A percentile compares a stretch with the other conserved stretches of the same genome.
phyloP scores from a whole-genome alignment of 1,139 yeast species.

The Komagataea norvegica region DNA sequence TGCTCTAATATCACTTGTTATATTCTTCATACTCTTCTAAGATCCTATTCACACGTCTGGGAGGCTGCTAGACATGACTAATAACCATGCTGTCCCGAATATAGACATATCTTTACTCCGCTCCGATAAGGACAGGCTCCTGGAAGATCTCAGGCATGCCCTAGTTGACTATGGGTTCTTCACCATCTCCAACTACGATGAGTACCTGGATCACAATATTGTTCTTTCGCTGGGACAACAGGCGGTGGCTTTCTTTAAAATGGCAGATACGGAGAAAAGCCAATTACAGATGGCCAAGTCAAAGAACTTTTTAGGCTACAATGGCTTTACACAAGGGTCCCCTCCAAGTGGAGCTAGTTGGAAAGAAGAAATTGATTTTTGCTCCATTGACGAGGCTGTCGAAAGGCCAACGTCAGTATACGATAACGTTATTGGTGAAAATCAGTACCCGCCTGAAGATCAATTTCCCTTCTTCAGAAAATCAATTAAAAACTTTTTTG shows the following conservation, averaged over 20 bases:
- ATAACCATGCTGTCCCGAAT: conserved; percentile 1
- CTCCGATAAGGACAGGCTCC: conserved; percentile 22
- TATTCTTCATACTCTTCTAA: too few relatives aligned
- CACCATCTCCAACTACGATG: conserved; percentile 37
- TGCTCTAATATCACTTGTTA: too few relatives aligned
- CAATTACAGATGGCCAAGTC: conserved; percentile 50
- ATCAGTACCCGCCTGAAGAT: conserved; percentile 46
- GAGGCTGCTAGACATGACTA: not conserved
- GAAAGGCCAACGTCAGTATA: conserved; percentile 39
- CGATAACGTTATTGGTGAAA: conserved; percentile 53
- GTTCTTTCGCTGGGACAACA: conserved; percentile 37
- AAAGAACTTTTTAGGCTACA: conserved; percentile 61
- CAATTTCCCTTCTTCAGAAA: conserved; percentile 45
- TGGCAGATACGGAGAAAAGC: conserved; percentile 43
- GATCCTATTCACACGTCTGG: too few relatives aligned
- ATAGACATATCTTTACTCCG: not conserved
- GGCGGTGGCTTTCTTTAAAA: conserved; percentile 40
- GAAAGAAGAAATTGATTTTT: conserved; percentile 57
- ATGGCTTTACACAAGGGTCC: conserved; percentile 33
- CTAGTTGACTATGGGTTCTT: conserved; percentile 55
- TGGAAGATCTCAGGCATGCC: conserved; percentile 44
- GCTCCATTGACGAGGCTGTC: conserved; percentile 39
- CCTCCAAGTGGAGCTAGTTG: conserved; percentile 51
- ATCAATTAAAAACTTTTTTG: conserved; percentile 38
- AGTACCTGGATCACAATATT: conserved; percentile 28